Conservation (phyloP, 2,329 filamentous ascomycete species). For the Venturia oleaginea region DNA sequence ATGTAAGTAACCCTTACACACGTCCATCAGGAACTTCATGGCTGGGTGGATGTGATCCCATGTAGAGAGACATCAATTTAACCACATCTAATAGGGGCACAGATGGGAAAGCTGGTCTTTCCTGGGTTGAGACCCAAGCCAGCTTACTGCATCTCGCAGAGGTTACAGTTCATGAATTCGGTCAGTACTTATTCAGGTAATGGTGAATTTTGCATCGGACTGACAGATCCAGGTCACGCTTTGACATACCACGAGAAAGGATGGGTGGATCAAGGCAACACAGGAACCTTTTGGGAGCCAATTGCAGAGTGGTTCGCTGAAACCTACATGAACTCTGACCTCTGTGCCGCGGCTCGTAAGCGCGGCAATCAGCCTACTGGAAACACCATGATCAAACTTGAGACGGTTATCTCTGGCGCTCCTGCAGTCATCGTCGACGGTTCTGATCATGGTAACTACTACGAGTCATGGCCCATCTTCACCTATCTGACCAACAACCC, state of each 20-base stretch:
- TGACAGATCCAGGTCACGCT: conserved; percentile 34
- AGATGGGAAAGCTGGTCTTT: neutral
- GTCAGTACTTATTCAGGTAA: neutral
- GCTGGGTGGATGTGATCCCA: neutral
- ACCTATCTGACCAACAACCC: conserved; percentile 42
- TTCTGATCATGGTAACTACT: conserved; percentile 40
- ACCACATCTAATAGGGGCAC: neutral
- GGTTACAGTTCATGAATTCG: neutral
- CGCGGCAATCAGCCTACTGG: conserved; percentile 27
- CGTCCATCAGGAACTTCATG: conserved; percentile 17
- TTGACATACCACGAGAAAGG: conserved; percentile 35
- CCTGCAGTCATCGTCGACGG: conserved; percentile 42
- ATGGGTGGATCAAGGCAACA: conserved; percentile 34
- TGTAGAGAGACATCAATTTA: neutral
- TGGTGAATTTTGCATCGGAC: neutral
- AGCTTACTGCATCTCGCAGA: no score
- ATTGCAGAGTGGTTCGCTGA: conserved; percentile 44
- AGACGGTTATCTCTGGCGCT: conserved; percentile 38
- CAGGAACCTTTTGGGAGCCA: conserved; percentile 45
- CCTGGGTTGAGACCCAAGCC: no score
- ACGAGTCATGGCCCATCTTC: conserved; percentile 44
- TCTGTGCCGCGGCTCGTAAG: conserved; percentile 33
- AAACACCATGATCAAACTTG: conserved; percentile 33
- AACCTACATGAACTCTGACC: conserved; percentile 37
- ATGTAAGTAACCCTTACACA: no score